These are phyloP conservation scores for Juncus effusus DNA, from an alignment of 176 grass and related monocot species.

Conservation along the genomic window DNA sequence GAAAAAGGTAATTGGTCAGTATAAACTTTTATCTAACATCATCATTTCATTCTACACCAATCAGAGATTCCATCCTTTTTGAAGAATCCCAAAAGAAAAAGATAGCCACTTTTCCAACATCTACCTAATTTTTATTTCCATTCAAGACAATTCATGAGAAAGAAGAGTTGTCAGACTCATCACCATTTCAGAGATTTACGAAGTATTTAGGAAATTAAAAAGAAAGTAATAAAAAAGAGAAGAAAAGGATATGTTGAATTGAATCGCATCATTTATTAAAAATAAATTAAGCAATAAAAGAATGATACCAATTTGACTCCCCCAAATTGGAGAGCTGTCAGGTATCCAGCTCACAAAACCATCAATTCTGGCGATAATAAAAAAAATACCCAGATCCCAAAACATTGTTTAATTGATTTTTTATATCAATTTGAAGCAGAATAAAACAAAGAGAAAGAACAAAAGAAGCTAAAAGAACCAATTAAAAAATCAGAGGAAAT, in stretches of 20 bases:
- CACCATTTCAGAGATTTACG: conserved; percentile 21
- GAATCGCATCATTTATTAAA: background rate
- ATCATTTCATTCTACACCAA: conserved; percentile 59
- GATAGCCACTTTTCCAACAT: conserved; percentile 3
- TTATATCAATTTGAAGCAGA: conserved; percentile 27
- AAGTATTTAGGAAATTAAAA: conserved; percentile 27
- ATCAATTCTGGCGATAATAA: conserved; percentile 2
- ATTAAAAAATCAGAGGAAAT: conserved; percentile 19
- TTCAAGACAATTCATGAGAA: conserved; percentile 33
- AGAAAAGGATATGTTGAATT: conserved; percentile 21
- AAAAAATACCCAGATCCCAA: conserved; percentile 32
- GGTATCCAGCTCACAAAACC: conserved; percentile 20
- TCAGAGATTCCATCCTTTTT: conserved; percentile 57
- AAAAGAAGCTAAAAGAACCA: conserved; percentile 21
- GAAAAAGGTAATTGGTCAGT: conserved; percentile 35
- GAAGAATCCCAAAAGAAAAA: conserved; percentile 33
- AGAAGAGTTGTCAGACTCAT: conserved; percentile 33
- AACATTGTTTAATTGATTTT: conserved; percentile 41
- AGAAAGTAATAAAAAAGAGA: conserved; percentile 29
- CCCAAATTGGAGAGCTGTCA: conserved; percentile 3
- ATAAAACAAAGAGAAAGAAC: conserved; percentile 40
- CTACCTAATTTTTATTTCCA: conserved; percentile 23
- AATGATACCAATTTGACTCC: conserved; percentile 32
- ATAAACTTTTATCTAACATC: conserved; percentile 36
- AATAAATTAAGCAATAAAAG: background rate